Percentiles rank a stretch among this genome's conserved stretches.
phyloP scores from a whole-genome alignment of 441 rosid genomes.

The Mallotus repandus region DNA sequence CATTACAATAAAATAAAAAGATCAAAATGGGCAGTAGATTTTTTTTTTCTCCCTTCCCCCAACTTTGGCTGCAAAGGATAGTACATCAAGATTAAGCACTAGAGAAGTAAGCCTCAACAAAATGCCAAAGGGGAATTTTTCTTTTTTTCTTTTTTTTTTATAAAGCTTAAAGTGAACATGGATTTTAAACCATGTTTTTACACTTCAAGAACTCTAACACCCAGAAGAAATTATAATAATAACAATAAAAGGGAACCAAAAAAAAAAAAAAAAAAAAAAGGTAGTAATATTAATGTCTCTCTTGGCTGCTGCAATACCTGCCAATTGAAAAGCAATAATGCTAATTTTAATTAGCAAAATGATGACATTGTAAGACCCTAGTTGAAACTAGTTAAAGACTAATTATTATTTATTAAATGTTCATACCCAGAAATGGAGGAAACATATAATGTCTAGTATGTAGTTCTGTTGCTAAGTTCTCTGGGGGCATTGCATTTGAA shows the following conservation, averaged over 20 bases:
- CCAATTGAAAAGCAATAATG: not conserved
- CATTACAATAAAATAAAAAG: slow-evolving; percentile 44
- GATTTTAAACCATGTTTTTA: slow-evolving; percentile 18
- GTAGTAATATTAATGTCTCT: slow-evolving; percentile 16
- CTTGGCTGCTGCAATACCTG: slow-evolving; percentile 36
- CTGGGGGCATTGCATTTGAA: slow-evolving; percentile 88
- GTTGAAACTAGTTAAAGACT: not conserved
- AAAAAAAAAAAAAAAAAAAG: not conserved
- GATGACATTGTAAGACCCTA: not conserved
- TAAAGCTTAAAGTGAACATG: slow-evolving; percentile 17
- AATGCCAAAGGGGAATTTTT: slow-evolving; percentile 30
- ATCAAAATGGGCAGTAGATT: slow-evolving; percentile 27
- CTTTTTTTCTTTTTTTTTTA: not conserved
- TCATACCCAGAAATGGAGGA: slow-evolving; percentile 43
- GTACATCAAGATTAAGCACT: slow-evolving; percentile 35
- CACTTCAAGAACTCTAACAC: slow-evolving; percentile 27
- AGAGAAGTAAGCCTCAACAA: slow-evolving; percentile 44
- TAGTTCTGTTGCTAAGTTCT: slow-evolving; percentile 55
- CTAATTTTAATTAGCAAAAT: not conserved
- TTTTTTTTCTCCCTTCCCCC: not conserved
- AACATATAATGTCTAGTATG: slow-evolving; percentile 34
- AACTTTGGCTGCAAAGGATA: slow-evolving; percentile 21
- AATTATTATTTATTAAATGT: not conserved
- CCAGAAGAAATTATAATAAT: slow-evolving; percentile 21
- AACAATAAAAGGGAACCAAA: not conserved